Base-by-base conservation (phyloP, 2,329 filamentous ascomycete species). In the Aspergillus latus region DNA sequence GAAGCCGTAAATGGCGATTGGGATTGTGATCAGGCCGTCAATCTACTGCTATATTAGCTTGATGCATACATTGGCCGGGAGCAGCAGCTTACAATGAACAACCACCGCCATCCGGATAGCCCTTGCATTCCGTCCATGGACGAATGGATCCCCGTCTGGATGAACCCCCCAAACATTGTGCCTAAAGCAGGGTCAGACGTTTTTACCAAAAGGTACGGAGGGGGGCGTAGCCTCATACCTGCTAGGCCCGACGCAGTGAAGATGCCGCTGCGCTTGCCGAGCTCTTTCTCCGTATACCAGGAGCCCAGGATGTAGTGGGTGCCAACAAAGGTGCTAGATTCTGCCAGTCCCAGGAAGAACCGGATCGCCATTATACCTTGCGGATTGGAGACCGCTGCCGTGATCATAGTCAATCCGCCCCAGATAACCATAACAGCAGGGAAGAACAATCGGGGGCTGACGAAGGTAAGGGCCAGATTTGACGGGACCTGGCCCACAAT, bases 1-100 rank as follows among this genome's bases (percentile, higher is more conserved):
- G 50, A 75, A 76, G 16, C 77, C 78, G 37, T 75, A 69, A 16
- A 78, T 69, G 6, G 69, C 77, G 46, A 75, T 76, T 36, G 72
- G 78, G 37, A 77, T 58, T 6, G 75, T 76, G 49, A 78, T 78
- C 26, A 74, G 52, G 2, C 72, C 72, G 52, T 74, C 72, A 32
- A 75, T 68, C 65, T 68, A 21, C 21, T 21, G 29, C 16, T 1
- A 15, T 9, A 6, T 49, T 32, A 52, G 21, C 10, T 10, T 34
- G 9, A 2, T 34, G 1, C 8, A 13, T 11, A n/a, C 9, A 45
- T n/a, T 11, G 5, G 1, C n/a, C 26, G 2, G 34, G 4, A 15
- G 5, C 3, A 13, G 30, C 15, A 10, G 36, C 48, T 28, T 32
- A 57, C 55, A 28, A 57, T 57, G 34, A 57, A 57, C 5, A 57